Base-by-base conservation (phyloP, 352 stramenopile genomes). In the Phytophthora multivora region DNA sequence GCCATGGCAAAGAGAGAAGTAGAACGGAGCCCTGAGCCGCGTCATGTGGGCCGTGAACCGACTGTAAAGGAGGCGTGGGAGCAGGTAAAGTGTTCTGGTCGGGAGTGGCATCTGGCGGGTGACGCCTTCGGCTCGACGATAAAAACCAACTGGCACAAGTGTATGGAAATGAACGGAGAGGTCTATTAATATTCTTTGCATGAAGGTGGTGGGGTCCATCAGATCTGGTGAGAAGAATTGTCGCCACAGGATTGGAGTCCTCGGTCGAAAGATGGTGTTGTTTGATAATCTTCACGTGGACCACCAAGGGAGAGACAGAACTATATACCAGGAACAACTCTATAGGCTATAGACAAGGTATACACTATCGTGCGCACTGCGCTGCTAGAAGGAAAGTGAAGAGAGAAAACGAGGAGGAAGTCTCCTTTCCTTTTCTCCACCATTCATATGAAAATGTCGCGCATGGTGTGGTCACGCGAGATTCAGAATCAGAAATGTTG, bases 211-310 rank as follows among this genome's bases (percentile, higher is more conserved):
- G 28, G 67, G 51, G 59, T 77, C 64, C 69, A 71, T 77, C 69
- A 77, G 64, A 77, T 74, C 69, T 77, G 49, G 13, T 70, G 40
- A 71, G 69, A 77, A 31, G 15, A 49, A 59, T 73, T 74, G 3
- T 77, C 69, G 64, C 69, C 69, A 77, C 46, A 40, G 69, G 68
- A 60, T 66, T 67, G 69, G 64, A 77, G 43, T 60, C 64, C 69
- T 77, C 69, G 64, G 69, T 74, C 64, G 59, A 77, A 77, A 77
- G 69, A 77, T 74, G 64, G 69, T 77, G 64, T 73, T 77, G 39
- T 70, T 71, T 71, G 30, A 51, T 64, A 63, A 48, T 70, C 69
- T 59, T 73, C 64, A 63, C 19, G 4, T 63, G 64, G 63, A 73
- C 69, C 63, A 63, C 64, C 25, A 1, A 21, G 35, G 13, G 18